Evolutionary conservation across 495 filamentous ascomycete species (phyloP).

Genomic region (Monascus purpureus): DNA sequence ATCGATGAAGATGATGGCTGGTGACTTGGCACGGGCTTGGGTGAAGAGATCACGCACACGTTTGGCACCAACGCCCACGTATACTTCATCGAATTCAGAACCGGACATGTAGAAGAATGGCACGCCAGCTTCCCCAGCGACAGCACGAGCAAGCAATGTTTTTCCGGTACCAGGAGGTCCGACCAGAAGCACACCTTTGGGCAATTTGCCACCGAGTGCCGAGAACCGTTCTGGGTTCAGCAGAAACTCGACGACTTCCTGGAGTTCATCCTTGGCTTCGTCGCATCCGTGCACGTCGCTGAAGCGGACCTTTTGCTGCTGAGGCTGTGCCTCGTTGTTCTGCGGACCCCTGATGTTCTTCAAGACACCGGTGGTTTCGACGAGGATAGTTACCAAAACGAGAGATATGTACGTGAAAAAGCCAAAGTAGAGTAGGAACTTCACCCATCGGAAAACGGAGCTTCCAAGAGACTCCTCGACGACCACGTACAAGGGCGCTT

Average conservation of each 20-base stretch:
- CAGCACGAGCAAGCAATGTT: slow-evolving; percentile 89
- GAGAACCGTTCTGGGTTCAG: slow-evolving; percentile 85
- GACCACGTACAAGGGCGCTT: slow-evolving; percentile 78
- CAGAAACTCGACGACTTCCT: slow-evolving; percentile 92
- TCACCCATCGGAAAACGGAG: slow-evolving; percentile 77
- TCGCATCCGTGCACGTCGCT: slow-evolving; percentile 93
- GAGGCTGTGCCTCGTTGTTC: slow-evolving; percentile 72
- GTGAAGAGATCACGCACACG: slow-evolving; percentile 92
- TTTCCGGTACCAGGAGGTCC: slow-evolving; percentile 97
- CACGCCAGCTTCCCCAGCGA: slow-evolving; percentile 92
- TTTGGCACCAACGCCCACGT: slow-evolving; percentile 95
- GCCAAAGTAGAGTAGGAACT: slow-evolving; percentile 65
- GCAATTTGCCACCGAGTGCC: slow-evolving; percentile 83
- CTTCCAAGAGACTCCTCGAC: slow-evolving; percentile 80
- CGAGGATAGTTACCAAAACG: slow-evolving; percentile 58
- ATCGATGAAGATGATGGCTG: slow-evolving; percentile 96
- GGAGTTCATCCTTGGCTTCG: slow-evolving; percentile 94
- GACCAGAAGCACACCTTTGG: slow-evolving; percentile 90
- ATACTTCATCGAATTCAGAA: slow-evolving; percentile 95
- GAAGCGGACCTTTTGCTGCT: slow-evolving; percentile 84
- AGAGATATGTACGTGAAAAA: slow-evolving; percentile 61
- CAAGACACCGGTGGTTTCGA: slow-evolving; percentile 63
- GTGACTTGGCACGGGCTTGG: slow-evolving; percentile 74
- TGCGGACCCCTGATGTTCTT: slow-evolving; percentile 59
- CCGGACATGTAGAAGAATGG: slow-evolving; percentile 99